These are phyloP conservation scores for Arthrobotrys entomopaga DNA, from an alignment of 2,329 filamentous ascomycete genomes.

Conservation along the genomic window DNA sequence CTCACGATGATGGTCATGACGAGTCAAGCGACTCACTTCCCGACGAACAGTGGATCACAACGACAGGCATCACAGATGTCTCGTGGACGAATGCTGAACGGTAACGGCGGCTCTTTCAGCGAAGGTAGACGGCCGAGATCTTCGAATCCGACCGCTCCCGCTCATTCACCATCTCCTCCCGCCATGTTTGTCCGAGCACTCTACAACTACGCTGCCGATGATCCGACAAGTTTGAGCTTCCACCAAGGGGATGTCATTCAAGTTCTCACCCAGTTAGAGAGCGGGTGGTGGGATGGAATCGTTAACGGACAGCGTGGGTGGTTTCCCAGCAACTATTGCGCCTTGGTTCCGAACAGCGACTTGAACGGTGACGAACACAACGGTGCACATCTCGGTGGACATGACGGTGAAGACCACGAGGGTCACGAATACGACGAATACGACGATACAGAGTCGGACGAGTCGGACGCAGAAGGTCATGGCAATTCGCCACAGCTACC, in stretches of 20 bases:
- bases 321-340: constrained; percentile 99
- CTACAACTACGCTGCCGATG: constrained; percentile 98
- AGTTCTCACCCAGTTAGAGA: constrained; percentile 97
- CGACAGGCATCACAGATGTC: constrained; percentile 42
- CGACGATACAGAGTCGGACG: constrained; percentile 67
- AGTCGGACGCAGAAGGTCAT: constrained; percentile 65
- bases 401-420: constrained; percentile 73
- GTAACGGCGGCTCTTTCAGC: constrained; percentile 67
- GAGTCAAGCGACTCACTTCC: constrained; percentile 51
- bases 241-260: constrained; percentile 97
- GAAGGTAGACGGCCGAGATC: constrained; percentile 51
- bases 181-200: constrained; percentile 92
- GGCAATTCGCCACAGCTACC: constrained; percentile 67
- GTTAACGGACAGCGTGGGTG: constrained; percentile 96
- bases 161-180: constrained; percentile 65
- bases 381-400: constrained; percentile 68
- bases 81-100: constrained; percentile 59
- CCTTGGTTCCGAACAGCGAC: constrained; percentile 79
- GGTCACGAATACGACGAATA: constrained; percentile 75
- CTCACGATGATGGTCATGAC: constrained; percentile 55
- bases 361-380: constrained; percentile 74
- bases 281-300: constrained; percentile 99
- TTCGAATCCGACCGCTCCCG: constrained; percentile 45
- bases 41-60: constrained; percentile 44
- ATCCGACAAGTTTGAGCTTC: constrained; percentile 95